These are phyloP conservation scores for Lodderomyces theae DNA, from an alignment of 1,139 yeast genomes.

Conservation along the genomic window DNA sequence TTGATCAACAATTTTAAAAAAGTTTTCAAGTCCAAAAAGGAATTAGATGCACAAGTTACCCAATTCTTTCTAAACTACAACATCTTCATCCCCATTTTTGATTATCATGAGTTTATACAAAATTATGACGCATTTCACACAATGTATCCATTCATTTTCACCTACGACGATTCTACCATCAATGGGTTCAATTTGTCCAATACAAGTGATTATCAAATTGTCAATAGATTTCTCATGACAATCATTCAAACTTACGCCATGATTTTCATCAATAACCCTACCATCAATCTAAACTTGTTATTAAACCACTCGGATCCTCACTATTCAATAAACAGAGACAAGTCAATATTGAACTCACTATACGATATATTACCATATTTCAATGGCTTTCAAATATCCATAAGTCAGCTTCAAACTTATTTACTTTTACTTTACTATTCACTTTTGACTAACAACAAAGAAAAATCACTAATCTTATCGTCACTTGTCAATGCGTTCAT, in stretches of 20 bases:
- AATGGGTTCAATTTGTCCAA: conserved; percentile 51
- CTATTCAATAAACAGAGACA: conserved; percentile 22
- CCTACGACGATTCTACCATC: conserved; percentile 49
- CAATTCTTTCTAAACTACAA: conserved; percentile 58
- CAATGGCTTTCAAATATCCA: conserved; percentile 44
- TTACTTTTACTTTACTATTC: conserved; percentile 43
- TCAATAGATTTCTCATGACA: conserved; percentile 49
- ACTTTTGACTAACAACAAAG: conserved; percentile 45
- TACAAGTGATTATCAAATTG: conserved; percentile 45
- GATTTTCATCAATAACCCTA: conserved; percentile 48
- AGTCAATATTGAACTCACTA: conserved; percentile 32
- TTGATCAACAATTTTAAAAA: conserved; percentile 47
- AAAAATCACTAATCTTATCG: conserved; percentile 42
- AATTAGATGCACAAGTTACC: conserved; percentile 51
- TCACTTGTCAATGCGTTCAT: conserved; percentile 46
- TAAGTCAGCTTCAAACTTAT: conserved; percentile 42
- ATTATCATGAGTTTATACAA: conserved; percentile 55
- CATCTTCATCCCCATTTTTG: conserved; percentile 59
- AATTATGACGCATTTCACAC: conserved; percentile 57
- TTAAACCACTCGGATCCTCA: conserved; percentile 40
- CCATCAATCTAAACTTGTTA: conserved; percentile 40
- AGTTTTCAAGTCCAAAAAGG: conserved; percentile 41
- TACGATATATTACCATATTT: conserved; percentile 48
- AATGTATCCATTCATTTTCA: conserved; percentile 52
- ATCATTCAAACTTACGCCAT: conserved; percentile 48